phyloP scores from a whole-genome alignment of 495 filamentous ascomycete species.

The Aspergillus homomorphus region DNA sequence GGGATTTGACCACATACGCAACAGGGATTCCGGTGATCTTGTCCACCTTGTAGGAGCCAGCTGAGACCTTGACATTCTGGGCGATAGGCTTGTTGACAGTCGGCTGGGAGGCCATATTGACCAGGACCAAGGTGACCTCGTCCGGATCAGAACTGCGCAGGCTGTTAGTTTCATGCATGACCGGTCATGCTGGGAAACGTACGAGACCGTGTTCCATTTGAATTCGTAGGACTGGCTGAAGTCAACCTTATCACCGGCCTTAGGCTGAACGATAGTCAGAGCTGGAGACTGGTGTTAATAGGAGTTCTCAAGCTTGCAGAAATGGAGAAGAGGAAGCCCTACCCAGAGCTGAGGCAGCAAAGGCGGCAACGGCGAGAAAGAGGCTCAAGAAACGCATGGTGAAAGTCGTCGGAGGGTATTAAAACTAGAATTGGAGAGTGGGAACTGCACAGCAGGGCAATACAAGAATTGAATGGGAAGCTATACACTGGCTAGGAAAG shows the following conservation, averaged over 20 bases:
- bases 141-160: conserved; percentile 26
- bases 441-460: background rate
- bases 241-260: conserved; percentile 18
- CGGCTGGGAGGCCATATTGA: conserved; percentile 26
- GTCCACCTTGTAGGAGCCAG: conserved; percentile 21
- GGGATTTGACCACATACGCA: conserved; percentile 20
- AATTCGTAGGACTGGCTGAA: conserved; percentile 23
- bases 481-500: background rate
- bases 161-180: background rate
- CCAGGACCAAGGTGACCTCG: conserved; percentile 26
- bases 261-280: conserved; percentile 19
- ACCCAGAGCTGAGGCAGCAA: conserved; percentile 25
- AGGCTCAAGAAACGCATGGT: conserved; percentile 25
- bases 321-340: conserved; percentile 8
- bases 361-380: conserved; percentile 20
- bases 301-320: conserved; percentile 18
- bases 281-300: conserved; percentile 12
- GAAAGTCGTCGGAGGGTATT: conserved; percentile 5
- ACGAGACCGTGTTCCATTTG: conserved; percentile 19
- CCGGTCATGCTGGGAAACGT: background rate
- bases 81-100: conserved; percentile 39
- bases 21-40: conserved; percentile 16
- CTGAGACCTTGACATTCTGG: conserved; percentile 22
- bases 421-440: background rate
- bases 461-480: background rate